Evolutionary conservation across 192 early-diverging fungal species (phyloP).

Genomic region (Spizellomyces sp.): DNA sequence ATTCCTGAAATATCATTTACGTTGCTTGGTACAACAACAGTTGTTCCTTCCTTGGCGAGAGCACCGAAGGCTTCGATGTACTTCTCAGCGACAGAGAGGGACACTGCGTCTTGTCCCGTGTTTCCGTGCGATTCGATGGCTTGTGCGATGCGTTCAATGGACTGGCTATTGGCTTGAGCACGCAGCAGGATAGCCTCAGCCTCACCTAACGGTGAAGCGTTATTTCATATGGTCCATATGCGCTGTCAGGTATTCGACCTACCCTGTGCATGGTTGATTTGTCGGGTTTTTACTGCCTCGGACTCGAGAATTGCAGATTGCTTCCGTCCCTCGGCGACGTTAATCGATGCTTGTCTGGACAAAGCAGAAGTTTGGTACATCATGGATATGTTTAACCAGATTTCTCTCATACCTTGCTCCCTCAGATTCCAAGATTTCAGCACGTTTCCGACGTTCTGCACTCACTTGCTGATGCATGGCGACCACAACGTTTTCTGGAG

Average conservation of each 20-base stretch:
- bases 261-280: conserved; percentile 88
- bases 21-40: conserved; percentile 84
- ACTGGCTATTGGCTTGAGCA: conserved; percentile 78
- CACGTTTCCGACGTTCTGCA: conserved; percentile 93
- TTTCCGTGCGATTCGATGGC: conserved; percentile 65
- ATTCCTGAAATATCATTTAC: conserved; percentile 82
- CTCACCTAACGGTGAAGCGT: conserved; percentile 60
- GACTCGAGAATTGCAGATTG: conserved; percentile 91
- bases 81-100: conserved; percentile 91
- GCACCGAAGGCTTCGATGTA: conserved; percentile 93
- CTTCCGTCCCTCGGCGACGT: conserved; percentile 94
- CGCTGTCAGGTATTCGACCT: conserved; percentile 8
- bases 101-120: conserved; percentile 78
- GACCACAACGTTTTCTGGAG: conserved; percentile 90
- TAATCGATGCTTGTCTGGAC: conserved; percentile 85
- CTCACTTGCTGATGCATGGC: conserved; percentile 98
- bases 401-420: conserved; percentile 39
- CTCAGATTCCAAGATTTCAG: conserved; percentile 80
- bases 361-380: background rate
- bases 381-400: background rate
- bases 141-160: conserved; percentile 77
- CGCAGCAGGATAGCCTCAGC: conserved; percentile 85
- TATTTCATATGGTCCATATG: background rate
- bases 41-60: conserved; percentile 90
- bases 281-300: conserved; percentile 86